phyloP scores from a whole-genome alignment of 768 basidiomycete species.

The Pisolithus marmoratus region DNA sequence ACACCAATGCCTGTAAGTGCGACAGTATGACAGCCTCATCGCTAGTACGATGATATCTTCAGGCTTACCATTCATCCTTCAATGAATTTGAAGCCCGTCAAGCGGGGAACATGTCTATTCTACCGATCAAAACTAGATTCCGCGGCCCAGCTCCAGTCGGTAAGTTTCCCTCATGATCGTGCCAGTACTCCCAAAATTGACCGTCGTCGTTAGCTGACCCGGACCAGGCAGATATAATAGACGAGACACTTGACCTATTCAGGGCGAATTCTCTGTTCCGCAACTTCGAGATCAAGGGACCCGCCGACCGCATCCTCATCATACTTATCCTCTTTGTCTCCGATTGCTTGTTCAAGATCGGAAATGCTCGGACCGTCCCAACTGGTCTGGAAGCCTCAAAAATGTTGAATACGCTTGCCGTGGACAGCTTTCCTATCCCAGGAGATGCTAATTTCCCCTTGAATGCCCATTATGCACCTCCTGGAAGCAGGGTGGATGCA shows the following conservation, averaged over 20 bases:
- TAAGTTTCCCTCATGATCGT: conserved; percentile 26
- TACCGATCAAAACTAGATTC: conserved; percentile 88
- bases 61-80: conserved; percentile 96
- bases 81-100: conserved; percentile 80
- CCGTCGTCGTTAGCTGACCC: conserved; percentile 56
- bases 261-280: conserved; percentile 98
- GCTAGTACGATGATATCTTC: neutral
- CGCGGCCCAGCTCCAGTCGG: conserved; percentile 88
- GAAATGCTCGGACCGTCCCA: conserved; percentile 59
- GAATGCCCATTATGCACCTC: conserved; percentile 86
- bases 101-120: conserved; percentile 84
- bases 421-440: conserved; percentile 90
- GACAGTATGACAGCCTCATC: conserved; percentile 1
- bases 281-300: conserved; percentile 99
- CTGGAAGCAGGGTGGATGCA: conserved; percentile 68
- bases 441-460: conserved; percentile 94
- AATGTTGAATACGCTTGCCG: conserved; percentile 82
- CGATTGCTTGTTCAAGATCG: conserved; percentile 91
- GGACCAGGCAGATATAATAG: conserved; percentile 80
- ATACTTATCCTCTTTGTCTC: conserved; percentile 97
- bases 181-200: conserved; percentile 9
- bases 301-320: conserved; percentile 93
- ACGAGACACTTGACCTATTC: conserved; percentile 95
- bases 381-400: conserved; percentile 84
- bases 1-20: conserved; percentile 49